Evolutionary conservation across 2,329 filamentous ascomycete species (phyloP).

Genomic region (Celoporthe dispersa): DNA sequence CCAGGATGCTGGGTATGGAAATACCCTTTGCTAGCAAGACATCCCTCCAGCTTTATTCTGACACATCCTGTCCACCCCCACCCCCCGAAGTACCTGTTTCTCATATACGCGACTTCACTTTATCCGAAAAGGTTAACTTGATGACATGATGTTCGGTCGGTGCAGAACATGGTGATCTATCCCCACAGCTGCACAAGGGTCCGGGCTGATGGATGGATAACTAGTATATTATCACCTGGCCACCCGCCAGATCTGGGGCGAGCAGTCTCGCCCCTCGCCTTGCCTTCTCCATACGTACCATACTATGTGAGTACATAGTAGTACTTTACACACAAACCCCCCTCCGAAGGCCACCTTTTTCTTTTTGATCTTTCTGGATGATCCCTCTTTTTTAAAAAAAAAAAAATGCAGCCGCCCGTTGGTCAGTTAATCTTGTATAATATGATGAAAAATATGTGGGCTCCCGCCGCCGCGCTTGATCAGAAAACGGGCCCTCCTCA

Average conservation of each 20-base stretch:
- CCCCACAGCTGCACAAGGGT: not conserved
- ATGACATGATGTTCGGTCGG: too few species aligned
- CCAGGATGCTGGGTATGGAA: not conserved
- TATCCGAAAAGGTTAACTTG: too few species aligned
- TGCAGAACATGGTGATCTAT: not conserved
- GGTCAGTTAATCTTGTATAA: not conserved
- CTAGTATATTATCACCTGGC: not conserved
- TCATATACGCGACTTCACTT: too few species aligned
- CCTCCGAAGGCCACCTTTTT: not conserved
- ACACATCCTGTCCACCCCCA: too few species aligned
- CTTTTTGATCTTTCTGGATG: not conserved
- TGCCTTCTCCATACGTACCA: not conserved
- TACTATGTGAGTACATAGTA: too few species aligned
- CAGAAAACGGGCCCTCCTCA: slow-evolving; percentile 22
- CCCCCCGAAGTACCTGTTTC: too few species aligned
- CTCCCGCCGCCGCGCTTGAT: not conserved
- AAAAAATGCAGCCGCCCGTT: not conserved
- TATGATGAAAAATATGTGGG: not conserved
- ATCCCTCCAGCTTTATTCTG: too few species aligned
- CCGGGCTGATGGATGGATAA: not conserved
- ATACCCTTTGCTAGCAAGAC: too few species aligned
- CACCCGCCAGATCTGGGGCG: not conserved
- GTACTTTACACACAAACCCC: not conserved
- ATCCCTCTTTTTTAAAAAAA: too few species aligned
- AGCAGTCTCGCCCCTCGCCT: slow-evolving; percentile 3